Evolutionary conservation across 116 monocot genomes (phyloP).

Genomic region (Cymodocea nodosa): DNA sequence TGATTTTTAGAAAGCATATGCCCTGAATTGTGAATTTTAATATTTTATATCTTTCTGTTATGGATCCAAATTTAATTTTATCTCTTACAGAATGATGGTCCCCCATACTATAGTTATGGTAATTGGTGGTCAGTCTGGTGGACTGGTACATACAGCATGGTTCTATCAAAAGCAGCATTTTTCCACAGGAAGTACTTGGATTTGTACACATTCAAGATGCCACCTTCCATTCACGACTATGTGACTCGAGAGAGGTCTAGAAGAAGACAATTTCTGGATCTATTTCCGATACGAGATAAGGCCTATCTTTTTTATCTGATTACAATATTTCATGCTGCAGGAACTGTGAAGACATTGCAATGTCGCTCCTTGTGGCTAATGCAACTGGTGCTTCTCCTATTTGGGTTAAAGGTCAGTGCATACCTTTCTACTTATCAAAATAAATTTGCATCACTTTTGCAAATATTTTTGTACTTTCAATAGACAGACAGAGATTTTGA

Average conservation of each 20-base stretch:
- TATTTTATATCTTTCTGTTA: background rate
- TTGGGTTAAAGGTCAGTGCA: constrained; percentile 19
- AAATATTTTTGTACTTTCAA: background rate
- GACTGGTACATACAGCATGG: constrained; percentile 29
- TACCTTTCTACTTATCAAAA: background rate
- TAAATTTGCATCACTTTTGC: background rate
- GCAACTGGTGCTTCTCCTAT: constrained; percentile 12
- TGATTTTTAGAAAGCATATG: too few species aligned
- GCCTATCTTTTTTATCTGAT: background rate
- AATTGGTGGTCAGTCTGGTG: constrained; percentile 30
- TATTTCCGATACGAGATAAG: background rate
- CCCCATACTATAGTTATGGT: constrained; percentile 12
- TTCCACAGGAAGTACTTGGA: constrained; percentile 24
- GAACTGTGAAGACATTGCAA: constrained; percentile 24
- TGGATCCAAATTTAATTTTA: background rate
- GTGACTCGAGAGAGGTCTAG: constrained; percentile 16
- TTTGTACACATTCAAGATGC: constrained; percentile 23
- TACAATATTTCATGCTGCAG: background rate
- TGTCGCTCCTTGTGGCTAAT: constrained; percentile 24
- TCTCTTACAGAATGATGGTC: constrained; percentile 6
- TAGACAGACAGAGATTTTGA: too few species aligned
- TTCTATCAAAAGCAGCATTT: constrained; percentile 28
- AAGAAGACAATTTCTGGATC: background rate
- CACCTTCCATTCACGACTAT: constrained; percentile 21
- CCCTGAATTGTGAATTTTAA: background rate